phyloP scores from a whole-genome alignment of 352 stramenopile genomes.

The Peronosclerospora sorghi region DNA sequence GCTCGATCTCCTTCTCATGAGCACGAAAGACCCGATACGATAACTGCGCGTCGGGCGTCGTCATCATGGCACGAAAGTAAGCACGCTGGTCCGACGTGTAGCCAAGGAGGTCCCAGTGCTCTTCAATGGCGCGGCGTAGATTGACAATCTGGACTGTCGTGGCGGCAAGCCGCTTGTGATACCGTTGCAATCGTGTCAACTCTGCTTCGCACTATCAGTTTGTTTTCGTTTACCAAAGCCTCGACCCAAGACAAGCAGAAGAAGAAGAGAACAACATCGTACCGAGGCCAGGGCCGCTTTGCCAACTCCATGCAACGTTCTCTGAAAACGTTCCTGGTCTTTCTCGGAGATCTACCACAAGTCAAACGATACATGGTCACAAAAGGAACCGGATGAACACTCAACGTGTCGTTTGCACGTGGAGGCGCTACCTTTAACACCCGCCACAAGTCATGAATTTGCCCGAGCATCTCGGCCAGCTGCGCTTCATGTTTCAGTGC shows the following conservation, averaged over 20 bases:
- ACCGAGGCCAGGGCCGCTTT: constrained; percentile 19
- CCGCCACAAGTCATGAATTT: constrained; percentile 26
- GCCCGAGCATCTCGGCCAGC: constrained; percentile 18
- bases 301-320: constrained; percentile 14
- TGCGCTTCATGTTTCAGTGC: constrained; percentile 15
- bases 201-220: constrained; percentile 21
- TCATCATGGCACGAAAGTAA: constrained; percentile 20
- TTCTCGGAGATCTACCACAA: constrained; percentile 20
- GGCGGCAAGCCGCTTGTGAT: constrained; percentile 17
- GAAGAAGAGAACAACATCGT: no score
- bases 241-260: no score
- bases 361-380: not conserved
- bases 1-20: constrained; percentile 22
- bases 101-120: constrained; percentile 17
- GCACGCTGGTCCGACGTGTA: constrained; percentile 14
- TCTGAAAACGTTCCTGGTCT: constrained; percentile 16
- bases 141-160: constrained; percentile 12
- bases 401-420: not conserved
- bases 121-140: constrained; percentile 12
- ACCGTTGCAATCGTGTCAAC: constrained; percentile 16
- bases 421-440: constrained; percentile 14
- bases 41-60: constrained; percentile 8
- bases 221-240: no score
- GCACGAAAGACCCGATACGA: constrained; percentile 19
- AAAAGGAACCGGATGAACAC: not conserved